Evolutionary conservation across 495 filamentous ascomycete genomes (phyloP), one percentile per base, ranked within the genome.

Genomic region (Penicillium riverlandense): DNA sequence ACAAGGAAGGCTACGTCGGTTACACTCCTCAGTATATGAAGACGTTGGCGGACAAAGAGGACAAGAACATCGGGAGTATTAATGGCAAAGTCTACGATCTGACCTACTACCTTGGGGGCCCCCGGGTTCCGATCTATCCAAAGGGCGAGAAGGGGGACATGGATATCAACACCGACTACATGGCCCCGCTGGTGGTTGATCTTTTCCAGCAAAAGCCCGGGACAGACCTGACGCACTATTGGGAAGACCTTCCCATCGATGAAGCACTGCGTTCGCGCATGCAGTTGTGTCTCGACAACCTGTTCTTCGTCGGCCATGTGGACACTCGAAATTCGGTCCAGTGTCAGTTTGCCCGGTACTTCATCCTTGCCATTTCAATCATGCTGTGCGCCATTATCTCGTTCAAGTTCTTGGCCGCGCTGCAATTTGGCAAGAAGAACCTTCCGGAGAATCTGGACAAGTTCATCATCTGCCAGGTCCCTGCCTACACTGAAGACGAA

Each of bases 401-500:
- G 11, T 94, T 96, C 80, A 99, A 97, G 62, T 99, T 99, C 74
- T 75, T 96, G 46, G 92, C 92, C 9, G 92, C 92, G 1, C 70
- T 99, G 50, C 92, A 99, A 58, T 97, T 99, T 51, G 83, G 85
- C 31, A 80, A 71, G 58, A 96, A 95, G 73, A 95, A 84, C 44
- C 70, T 89, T 27, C 92, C 92, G 0, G 92, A 97, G 67, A 90
- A 96, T 57, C 75, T 96, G 33, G 92, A 99, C 70, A 97, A 97
- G 61, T 99, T 99, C 60, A 72, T 99, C 58, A 97, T 99, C 63
- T 94, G 87, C 61, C 94, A 96, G 65, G 90, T 99, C 30, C 92
- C 92, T 2, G 92, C 85, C 9, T 99, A 99, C 63, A 99, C 92
- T 3, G 92, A 99, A 71, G 92, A 96, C 55, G 92, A 99, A 64